Percentiles rank a stretch among this genome's conserved stretches.
Conservation (phyloP, 768 basidiomycete species). For the Tricholoma matsutake region DNA sequence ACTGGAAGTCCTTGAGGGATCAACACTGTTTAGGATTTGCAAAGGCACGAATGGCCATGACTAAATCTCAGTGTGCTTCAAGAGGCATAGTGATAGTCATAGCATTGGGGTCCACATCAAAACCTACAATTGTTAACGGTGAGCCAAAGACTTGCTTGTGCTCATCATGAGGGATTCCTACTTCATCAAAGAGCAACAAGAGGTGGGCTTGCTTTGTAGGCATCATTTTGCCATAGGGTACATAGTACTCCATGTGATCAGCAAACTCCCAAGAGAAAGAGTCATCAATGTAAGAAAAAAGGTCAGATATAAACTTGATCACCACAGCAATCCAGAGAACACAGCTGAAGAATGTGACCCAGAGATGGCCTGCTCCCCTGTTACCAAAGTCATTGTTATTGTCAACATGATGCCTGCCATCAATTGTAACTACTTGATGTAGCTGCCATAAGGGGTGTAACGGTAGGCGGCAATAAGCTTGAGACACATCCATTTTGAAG, state of each 20-base stretch:
- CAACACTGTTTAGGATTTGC: not conserved
- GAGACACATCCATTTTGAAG: no score
- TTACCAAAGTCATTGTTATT: no score
- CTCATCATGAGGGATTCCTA: no score
- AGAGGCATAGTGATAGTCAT: not conserved
- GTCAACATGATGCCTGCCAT: no score
- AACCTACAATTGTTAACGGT: conserved; percentile 34
- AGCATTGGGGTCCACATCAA: conserved; percentile 29
- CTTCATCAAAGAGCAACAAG: conserved; percentile 34
- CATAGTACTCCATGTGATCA: conserved; percentile 22
- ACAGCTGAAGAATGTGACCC: no score
- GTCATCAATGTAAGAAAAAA: conserved; percentile 33
- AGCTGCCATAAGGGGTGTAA: no score
- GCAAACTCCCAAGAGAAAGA: conserved; percentile 19
- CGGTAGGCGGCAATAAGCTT: no score
- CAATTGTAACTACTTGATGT: no score
- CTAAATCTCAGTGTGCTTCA: conserved; percentile 6
- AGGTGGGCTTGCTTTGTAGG: conserved; percentile 31
- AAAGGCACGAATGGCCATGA: not conserved
- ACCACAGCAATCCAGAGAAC: no score
- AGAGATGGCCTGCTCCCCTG: no score
- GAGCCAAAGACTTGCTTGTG: conserved; percentile 17
- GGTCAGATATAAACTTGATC: conserved; percentile 8
- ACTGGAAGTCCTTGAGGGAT: conserved; percentile 23
- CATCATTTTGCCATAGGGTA: conserved; percentile 22